Base-by-base conservation (phyloP, 1,284 basidiomycete species). In the Trichosporon coremiiforme region DNA sequence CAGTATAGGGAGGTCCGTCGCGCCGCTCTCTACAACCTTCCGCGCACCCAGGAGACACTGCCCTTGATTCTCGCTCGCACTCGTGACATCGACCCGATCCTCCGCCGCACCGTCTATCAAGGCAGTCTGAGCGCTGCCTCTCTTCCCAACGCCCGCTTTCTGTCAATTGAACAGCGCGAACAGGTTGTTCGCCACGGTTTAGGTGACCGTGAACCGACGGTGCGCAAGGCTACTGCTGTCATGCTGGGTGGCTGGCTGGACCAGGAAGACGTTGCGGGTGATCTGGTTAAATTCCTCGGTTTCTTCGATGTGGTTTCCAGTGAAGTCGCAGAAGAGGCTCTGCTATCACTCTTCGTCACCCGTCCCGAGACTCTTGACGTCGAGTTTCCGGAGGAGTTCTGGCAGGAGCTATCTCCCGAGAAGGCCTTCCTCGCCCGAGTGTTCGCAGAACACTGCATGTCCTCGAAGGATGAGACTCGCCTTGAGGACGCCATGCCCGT, bases 131-230 rank as follows among this genome's bases (percentile, higher is more conserved):
- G 87, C 4, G 73, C 77, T 29, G 71, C 77, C 5, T 88, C 89
- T 57, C 82, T 90, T 0, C 88, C 87, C 1, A 89, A 90, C 75
- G 90, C 91, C 2, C 87, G 89, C 10, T 87, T 88, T 9, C 85
- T 95, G 38, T 88, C 87, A 0, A 90, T 93, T 25, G 86, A 88
- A 0, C 92, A 95, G 80, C 87, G 94, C 25, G 92, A 94, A 77
- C 85, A 89, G 67, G 86, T 93, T 25, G 88, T 95, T 15, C 88
- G 89, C 60, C 89, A 91, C 73, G 95, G 95, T 0, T 86, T 98
- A 2, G 91, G 93, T 0, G 96, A 98, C 81, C 87, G 95, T 64
- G 95, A 97, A 74, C 88, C 89, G 0, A 86, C 83, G n/a, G 95
- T 98, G 5, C 86, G 91, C 50, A 87, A 90, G 29, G 93, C 94